phyloP scores from a whole-genome alignment of 345 rosid genomes.

The Acer negundo region DNA sequence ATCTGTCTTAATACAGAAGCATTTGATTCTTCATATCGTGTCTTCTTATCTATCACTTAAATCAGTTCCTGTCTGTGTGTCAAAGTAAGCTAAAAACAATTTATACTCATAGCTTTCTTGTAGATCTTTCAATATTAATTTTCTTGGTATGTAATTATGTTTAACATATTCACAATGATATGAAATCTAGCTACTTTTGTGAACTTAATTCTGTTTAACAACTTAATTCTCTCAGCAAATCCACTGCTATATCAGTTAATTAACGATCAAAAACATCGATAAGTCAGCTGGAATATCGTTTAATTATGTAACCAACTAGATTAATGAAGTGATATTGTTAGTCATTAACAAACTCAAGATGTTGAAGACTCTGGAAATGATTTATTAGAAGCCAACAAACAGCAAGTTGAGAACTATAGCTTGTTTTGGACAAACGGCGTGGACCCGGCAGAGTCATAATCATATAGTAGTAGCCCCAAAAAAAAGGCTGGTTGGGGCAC shows the following conservation, averaged over 20 bases:
- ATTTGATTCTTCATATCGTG: not conserved
- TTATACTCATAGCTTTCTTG: too few species aligned
- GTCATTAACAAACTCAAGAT: not conserved
- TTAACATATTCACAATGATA: not conserved
- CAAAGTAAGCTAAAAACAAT: too few species aligned
- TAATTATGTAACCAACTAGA: not conserved
- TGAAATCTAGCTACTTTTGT: too few species aligned
- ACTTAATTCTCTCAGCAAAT: too few species aligned
- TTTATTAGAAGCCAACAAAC: not conserved
- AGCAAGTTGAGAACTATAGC: slow-evolving; percentile 22
- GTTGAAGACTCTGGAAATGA: not conserved
- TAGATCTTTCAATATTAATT: too few species aligned
- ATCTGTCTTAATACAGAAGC: not conserved
- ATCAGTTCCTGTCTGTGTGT: not conserved
- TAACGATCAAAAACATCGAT: not conserved
- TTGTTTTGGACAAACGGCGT: not conserved
- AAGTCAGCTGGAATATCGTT: not conserved
- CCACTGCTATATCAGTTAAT: not conserved
- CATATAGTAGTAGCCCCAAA: not conserved
- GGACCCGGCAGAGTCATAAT: slow-evolving; percentile 5
- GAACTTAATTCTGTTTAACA: too few species aligned
- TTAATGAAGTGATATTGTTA: not conserved
- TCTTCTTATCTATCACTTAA: not conserved
- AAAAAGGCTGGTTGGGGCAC: not conserved
- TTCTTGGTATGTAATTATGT: not conserved